A percentile compares a stretch with the other conserved stretches of the same genome.
Evolutionary conservation across 306 rosid genomes (phyloP).

Genomic region (Quercus aquifolioides): DNA sequence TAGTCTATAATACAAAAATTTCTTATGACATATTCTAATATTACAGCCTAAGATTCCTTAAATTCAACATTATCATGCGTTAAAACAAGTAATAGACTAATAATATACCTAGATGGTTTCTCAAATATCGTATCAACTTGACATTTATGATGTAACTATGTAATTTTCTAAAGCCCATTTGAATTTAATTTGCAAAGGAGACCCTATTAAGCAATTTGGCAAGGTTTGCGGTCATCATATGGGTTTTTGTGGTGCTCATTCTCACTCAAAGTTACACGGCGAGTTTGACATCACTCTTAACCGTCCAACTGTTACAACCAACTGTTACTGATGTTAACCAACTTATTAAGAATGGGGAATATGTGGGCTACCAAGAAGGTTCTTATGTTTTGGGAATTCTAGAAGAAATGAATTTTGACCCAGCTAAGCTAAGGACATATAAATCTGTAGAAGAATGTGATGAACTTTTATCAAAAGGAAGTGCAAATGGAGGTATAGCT

Average conservation of each 20-base stretch:
- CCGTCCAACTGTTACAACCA: slow-evolving; percentile 53
- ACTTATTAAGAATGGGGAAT: slow-evolving; percentile 25
- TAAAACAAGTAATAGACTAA: too few species aligned
- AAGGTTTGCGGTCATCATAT: slow-evolving; percentile 53
- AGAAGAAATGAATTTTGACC: slow-evolving; percentile 25
- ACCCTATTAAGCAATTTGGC: slow-evolving; percentile 48
- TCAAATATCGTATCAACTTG: too few species aligned
- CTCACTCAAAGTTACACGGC: slow-evolving; percentile 66
- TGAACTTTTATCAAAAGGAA: slow-evolving; percentile 23
- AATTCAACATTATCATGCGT: too few species aligned
- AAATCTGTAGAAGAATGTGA: slow-evolving; percentile 11
- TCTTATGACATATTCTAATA: too few species aligned
- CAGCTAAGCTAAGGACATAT: slow-evolving; percentile 10
- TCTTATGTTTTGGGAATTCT: slow-evolving; percentile 38
- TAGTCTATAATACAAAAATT: too few species aligned
- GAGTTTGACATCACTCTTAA: slow-evolving; percentile 53
- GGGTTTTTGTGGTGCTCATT: slow-evolving; percentile 63
- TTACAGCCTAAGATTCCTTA: too few species aligned
- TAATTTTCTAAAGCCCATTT: neutral
- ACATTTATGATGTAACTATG: neutral
- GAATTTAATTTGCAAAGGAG: slow-evolving; percentile 36
- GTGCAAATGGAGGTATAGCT: slow-evolving; percentile 33
- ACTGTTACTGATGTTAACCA: slow-evolving; percentile 29
- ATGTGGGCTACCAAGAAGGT: slow-evolving; percentile 42
- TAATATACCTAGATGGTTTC: neutral